Percentiles rank a stretch among this genome's conserved stretches.
phyloP scores from a whole-genome alignment of 2,329 filamentous ascomycete genomes.

The Lecanosticta acicola region DNA sequence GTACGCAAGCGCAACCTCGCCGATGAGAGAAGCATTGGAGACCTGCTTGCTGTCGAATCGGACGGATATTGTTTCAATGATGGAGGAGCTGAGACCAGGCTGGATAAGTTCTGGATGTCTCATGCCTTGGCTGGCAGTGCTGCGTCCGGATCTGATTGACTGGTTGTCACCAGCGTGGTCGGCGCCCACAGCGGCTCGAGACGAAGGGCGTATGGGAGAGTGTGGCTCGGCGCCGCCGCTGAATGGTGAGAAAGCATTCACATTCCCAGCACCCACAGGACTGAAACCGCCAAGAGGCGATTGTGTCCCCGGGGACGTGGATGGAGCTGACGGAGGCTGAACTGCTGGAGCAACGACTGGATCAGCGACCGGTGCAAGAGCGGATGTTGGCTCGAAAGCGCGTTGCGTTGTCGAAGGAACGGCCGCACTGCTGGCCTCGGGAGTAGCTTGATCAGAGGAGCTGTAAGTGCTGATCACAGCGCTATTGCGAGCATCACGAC shows the following conservation, averaged over 20 bases:
- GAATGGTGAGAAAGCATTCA: constrained; percentile 29
- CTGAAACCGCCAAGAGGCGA: constrained; percentile 20
- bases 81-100: constrained; percentile 76
- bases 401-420: constrained; percentile 8
- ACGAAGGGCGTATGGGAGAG: constrained; percentile 30
- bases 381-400: constrained; percentile 7
- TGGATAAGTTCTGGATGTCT: constrained; percentile 77
- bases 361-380: constrained; percentile 2
- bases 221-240: constrained; percentile 18
- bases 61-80: constrained; percentile 87
- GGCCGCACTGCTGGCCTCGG: constrained; percentile 4
- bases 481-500: constrained; percentile 86
- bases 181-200: constrained; percentile 31
- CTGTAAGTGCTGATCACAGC: constrained; percentile 51
- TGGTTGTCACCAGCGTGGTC: constrained; percentile 72
- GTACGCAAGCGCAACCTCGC: constrained; percentile 84
- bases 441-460: constrained; percentile 8
- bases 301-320: too few relatives aligned
- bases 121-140: constrained; percentile 55
- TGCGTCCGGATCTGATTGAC: constrained; percentile 81
- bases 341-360: constrained; percentile 3
- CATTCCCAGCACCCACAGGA: constrained; percentile 8
- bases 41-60: constrained; percentile 70
- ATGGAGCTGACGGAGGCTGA: constrained; percentile 20
- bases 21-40: constrained; percentile 68